phyloP scores from a whole-genome alignment of 2,329 filamentous ascomycete species.

The Corinectria fuckeliana region DNA sequence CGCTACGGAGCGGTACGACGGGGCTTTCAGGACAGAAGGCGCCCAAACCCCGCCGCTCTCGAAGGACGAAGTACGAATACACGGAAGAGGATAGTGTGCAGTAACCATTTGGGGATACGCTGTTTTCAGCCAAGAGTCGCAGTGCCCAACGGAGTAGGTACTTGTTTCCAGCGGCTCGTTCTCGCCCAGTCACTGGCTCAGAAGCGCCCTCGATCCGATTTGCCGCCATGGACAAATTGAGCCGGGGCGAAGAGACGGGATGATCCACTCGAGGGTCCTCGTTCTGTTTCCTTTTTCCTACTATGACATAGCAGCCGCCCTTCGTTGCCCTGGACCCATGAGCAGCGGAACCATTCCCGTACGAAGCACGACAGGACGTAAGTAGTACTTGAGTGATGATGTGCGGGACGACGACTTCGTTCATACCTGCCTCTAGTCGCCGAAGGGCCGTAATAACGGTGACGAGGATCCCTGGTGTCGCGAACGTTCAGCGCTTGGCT shows the following conservation, averaged over 20 bases:
- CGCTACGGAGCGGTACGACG: not conserved
- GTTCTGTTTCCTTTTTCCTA: conserved; percentile 24
- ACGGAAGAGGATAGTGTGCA: not conserved
- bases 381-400: too few species aligned
- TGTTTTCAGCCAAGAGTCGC: not conserved
- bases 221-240: conserved; percentile 3
- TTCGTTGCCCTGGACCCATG: conserved; percentile 12
- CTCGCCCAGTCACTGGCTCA: not conserved
- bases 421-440: not conserved
- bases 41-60: not conserved
- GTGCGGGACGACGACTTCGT: too few species aligned
- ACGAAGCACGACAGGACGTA: not conserved
- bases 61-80: not conserved
- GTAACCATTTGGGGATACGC: not conserved
- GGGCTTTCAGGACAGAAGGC: not conserved
- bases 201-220: conserved; percentile 10
- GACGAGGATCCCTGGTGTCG: conserved; percentile 8
- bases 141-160: too few species aligned
- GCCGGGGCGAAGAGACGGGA: conserved; percentile 16
- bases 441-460: conserved; percentile 1
- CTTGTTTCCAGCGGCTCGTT: not conserved
- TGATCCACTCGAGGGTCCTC: conserved; percentile 29
- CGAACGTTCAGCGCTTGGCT: conserved; percentile 22
- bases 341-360: not conserved
- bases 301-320: conserved; percentile 30